Evolutionary conservation across 1,284 basidiomycete genomes (phyloP).

Genomic region (Fistulinella staudtii): DNA sequence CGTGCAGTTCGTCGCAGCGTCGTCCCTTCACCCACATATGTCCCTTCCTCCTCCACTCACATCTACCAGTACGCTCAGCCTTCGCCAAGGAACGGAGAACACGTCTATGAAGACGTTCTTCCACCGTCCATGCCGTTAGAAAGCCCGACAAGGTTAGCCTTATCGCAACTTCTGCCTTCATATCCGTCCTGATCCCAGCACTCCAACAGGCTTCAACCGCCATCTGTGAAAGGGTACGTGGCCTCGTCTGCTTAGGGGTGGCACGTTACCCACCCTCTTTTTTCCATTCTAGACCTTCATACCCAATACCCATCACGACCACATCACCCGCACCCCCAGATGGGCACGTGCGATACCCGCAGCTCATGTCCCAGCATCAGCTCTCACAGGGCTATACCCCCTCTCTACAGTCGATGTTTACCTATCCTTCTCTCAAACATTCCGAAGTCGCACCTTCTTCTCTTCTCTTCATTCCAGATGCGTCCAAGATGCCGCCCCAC

Average conservation of each 20-base stretch:
- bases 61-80: conserved; percentile 23
- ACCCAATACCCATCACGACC: conserved; percentile 44
- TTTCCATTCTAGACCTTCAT: conserved; percentile 30
- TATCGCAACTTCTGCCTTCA: conserved; percentile 22
- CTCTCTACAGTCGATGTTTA: conserved; percentile 53
- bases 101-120: conserved; percentile 22
- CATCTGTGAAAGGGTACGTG: conserved; percentile 29
- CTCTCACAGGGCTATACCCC: conserved; percentile 55
- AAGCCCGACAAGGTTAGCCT: conserved; percentile 40
- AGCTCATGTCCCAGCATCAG: conserved; percentile 56
- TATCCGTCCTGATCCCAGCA: conserved; percentile 27
- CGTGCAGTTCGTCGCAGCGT: conserved; percentile 23
- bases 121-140: conserved; percentile 42
- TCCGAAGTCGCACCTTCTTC: conserved; percentile 31
- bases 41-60: conserved; percentile 11
- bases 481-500: conserved; percentile 27
- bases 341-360: conserved; percentile 44
- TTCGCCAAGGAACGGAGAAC: conserved; percentile 22
- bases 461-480: conserved; percentile 32
- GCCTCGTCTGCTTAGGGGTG: conserved; percentile 1
- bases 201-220: conserved; percentile 17
- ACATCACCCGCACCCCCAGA: conserved; percentile 46
- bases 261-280: conserved; percentile 8
- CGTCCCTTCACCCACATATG: conserved; percentile 21
- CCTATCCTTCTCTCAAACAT: conserved; percentile 29